Base-by-base conservation (phyloP, 768 basidiomycete genomes). In the Lactarius akahatsu region DNA sequence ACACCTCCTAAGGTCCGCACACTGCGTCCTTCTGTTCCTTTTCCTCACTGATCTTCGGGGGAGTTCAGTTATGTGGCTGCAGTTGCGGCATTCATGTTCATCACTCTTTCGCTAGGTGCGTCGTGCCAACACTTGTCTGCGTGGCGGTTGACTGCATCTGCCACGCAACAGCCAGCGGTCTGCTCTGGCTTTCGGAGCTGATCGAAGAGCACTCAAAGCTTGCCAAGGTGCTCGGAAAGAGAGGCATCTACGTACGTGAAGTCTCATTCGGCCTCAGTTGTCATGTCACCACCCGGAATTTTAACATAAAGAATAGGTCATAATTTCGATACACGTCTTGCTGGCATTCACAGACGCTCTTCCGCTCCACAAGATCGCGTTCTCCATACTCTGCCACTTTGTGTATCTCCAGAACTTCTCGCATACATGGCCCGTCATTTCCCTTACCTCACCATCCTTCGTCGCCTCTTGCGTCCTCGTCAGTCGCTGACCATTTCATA, bases 321-420 rank as follows among this genome's bases (percentile, higher is more conserved):
- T 98, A 69, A 90, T 98, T 62, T 68, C 78, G 4, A 78, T 98
- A 23, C 95, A 98, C 75, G 74, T 86, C 55, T 70, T 92, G 30
- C 83, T 98, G 50, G 91, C 87, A 76, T 78, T 91, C 72, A 85
- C 86, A 59, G 97, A 99, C 73, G 81, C 85, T 16, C 84, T 99
- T 2, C 96, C 97, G 0, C 72, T 91, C 20, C 76, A 83, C 45
- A 90, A 91, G 66, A 87, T 86, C 20, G 70, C 82, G 3, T 94
- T 98, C 78, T 96, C 94, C 2, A 82, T 94, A 68, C 58, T 82
- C 62, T 96, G 92, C 72, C 97, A 99, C 72, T 47, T 90, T 63
- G 82, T 97, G 66, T 99, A 98, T 78, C 85, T 95, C 45, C 90
- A 91, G 77, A 98, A 98, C 77, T 97, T 98, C 77, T 92, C 94